Base-by-base conservation (phyloP, 169 alveolate genomes). In the Plasmodium cynomolgi region DNA sequence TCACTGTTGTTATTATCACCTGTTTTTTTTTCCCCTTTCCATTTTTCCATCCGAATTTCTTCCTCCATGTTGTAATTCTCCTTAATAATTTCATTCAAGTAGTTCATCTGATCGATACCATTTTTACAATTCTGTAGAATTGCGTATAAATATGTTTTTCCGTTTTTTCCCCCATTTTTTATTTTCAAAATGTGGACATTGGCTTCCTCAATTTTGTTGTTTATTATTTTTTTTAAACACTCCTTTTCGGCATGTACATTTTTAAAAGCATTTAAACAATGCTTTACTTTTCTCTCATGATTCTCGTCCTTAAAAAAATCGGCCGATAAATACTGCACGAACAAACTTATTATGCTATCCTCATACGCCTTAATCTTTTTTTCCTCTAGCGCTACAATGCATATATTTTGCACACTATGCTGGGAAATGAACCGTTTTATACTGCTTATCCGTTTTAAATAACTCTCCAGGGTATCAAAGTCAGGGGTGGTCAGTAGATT, bases 121-220 rank as follows among this genome's bases (percentile, higher is more conserved):
- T 77, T 77, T 86, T 86, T 86, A 56, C 93, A 86, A 79, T 86
- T 54, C 68, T 86, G 80, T 31, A 86, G 23, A 37, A 86, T 33
- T 15, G 71, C 5, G 71, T 54, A 86, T 54, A 86, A 86, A 54
- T 50, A 41, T 54, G 37, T 77, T 77, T 39, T 86, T 7, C 80
- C 83, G 41, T 86, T 75, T 34, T 73, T 13, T 15, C 47, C 71
- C 26, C 50, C n/a, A 39, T 84, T 71, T 44, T 86, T 75, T 86
- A 86, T 86, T 54, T 77, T 77, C 26, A 73, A 54, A 50, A 77
- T 77, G 71, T 86, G 68, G 8, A 71, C 6, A 54, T 47, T 37
- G 20, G 72, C 62, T 34, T 77, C 81, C 68, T 41, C 68, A 41
- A 86, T 86, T 86, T 86, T 86, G 47, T 86, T 71, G 44, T 54